Base-by-base conservation (phyloP, 331 rosid genomes). In the Malus hybrid region DNA sequence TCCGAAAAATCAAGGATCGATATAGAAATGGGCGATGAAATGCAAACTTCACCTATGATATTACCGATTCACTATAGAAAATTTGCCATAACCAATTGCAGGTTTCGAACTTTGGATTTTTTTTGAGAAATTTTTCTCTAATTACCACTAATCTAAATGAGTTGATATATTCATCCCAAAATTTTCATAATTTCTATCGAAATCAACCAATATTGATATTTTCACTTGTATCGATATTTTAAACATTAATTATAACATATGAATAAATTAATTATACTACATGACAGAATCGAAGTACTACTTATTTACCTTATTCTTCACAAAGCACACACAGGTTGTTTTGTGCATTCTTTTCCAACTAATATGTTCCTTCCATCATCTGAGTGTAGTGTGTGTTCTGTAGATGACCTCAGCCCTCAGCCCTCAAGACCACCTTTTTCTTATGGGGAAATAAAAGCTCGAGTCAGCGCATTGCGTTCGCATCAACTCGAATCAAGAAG, bases 401-500 rank as follows among this genome's bases (percentile, higher is more conserved):
- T 16, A 12, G 39, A 73, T n/a, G 42, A 52, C 57, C 57, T 52
- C 57, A 52, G 57, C 57, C 20, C 57, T 18, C 57, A 63, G 77
- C 24, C 24, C 24, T 24, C 24, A 24, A 24, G 70, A n/a, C 63
- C 70, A 74, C 77, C 3, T 6, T n/a, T 33, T 42, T 19, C 28
- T 19, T 28, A 39, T 24, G 24, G 29, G 27, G n/a, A 29, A 61
- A 16, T n/a, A 39, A 44, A 73, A 18, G n/a, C 60, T 10, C 59
- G 39, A 72, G 56, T 59, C 54, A 60, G 76, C 59, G 46, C 55
- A 44, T 67, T 73, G 24, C 24, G 24, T 24, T 24, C 24, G 69
- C 63, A 74, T 63, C 77, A 74, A 46, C 62, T 74, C 70, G 77
- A 63, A 74, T 46, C 62, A 74, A 74, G 55, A 74, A 63, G 46